Conservation (phyloP, 148 eudicot species). For the Euryodendron excelsum region DNA sequence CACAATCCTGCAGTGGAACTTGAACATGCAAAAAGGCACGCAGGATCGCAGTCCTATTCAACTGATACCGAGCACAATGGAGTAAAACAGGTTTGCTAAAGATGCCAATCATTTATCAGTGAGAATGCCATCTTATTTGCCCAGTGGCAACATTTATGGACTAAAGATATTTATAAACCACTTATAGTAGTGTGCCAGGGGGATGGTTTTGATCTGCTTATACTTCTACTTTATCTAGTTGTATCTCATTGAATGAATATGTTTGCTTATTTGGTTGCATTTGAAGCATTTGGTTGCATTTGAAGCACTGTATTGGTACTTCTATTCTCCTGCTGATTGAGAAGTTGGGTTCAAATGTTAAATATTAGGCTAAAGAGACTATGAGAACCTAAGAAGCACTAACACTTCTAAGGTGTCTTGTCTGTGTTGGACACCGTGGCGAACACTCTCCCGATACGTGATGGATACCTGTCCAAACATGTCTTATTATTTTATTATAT, state of each 20-base stretch:
- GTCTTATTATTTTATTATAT: too few relatives aligned
- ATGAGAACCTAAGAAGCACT: too few relatives aligned
- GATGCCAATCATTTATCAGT: neutral
- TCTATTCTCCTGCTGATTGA: too few relatives aligned
- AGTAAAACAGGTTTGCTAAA: constrained; percentile 29
- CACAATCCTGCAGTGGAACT: constrained; percentile 28
- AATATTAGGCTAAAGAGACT: neutral
- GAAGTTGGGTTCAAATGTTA: neutral
- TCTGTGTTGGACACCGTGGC: too few relatives aligned
- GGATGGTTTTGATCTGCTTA: neutral
- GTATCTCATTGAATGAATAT: neutral
- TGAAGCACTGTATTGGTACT: neutral
- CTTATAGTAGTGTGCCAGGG: neutral
- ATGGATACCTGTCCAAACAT: too few relatives aligned
- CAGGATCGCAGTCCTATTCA: constrained; percentile 13
- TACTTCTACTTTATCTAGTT: neutral
- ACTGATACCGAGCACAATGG: constrained; percentile 12
- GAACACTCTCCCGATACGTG: too few relatives aligned
- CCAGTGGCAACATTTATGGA: neutral
- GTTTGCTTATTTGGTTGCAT: neutral
- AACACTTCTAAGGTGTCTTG: too few relatives aligned
- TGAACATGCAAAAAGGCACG: constrained; percentile 26
- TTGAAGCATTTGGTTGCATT: neutral
- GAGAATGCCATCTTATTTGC: neutral
- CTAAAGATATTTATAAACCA: neutral